Percentiles rank a stretch among this genome's conserved stretches.
Conservation (phyloP, 176 grass and related monocot genomes). For the Oryza glumipatula region DNA sequence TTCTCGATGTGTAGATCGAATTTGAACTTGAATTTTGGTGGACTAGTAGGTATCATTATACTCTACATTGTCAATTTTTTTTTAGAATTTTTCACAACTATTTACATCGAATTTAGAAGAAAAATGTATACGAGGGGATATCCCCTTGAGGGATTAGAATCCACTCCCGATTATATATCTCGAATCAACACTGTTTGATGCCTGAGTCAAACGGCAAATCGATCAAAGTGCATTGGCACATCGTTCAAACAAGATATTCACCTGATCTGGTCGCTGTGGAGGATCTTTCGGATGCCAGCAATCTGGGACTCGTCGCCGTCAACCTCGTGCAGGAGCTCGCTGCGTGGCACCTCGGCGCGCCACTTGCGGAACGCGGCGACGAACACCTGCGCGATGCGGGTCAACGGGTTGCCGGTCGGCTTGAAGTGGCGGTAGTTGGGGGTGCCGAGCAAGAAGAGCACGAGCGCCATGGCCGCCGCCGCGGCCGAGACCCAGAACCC, state of each 20-base stretch:
- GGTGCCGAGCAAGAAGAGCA: conserved; percentile 76
- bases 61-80: too few relatives aligned
- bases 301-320: conserved; percentile 45
- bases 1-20: too few relatives aligned
- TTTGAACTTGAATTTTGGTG: too few relatives aligned
- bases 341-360: conserved; percentile 40
- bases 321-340: conserved; percentile 60
- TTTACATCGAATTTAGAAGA: too few relatives aligned
- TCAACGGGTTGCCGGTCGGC: conserved; percentile 73
- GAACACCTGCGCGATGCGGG: conserved; percentile 75
- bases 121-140: too few relatives aligned
- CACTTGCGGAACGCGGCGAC: conserved; percentile 66
- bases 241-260: background rate
- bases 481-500: conserved; percentile 77
- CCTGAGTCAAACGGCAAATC: background rate
- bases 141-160: too few relatives aligned
- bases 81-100: too few relatives aligned
- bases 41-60: too few relatives aligned
- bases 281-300: conserved; percentile 62
- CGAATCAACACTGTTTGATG: too few relatives aligned
- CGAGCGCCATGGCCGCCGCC: conserved; percentile 57
- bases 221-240: background rate
- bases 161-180: too few relatives aligned
- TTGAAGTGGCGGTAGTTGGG: conserved; percentile 75
- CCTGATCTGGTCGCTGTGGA: conserved; percentile 65